Evolutionary conservation across 2,329 filamentous ascomycete species (phyloP).

Genomic region (Claviceps arundinis): DNA sequence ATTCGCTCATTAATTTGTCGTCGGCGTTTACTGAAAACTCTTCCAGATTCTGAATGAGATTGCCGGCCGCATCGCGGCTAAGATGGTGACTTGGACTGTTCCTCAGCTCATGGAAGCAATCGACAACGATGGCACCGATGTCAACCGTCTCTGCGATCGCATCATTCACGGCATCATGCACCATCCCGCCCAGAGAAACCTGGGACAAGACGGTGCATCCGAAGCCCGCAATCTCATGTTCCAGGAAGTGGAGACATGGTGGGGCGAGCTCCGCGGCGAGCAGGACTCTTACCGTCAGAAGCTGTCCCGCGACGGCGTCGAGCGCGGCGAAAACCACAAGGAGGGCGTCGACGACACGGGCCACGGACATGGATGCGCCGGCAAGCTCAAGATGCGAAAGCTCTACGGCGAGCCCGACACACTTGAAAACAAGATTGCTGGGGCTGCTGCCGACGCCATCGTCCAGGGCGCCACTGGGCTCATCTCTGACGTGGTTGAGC

Average conservation of each 20-base stretch:
- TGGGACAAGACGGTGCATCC: constrained; percentile 53
- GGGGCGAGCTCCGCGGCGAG: constrained; percentile 49
- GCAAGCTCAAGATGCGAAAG: constrained; percentile 69
- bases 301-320: constrained; percentile 66
- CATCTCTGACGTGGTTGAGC: constrained; percentile 31
- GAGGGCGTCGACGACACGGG: constrained; percentile 72
- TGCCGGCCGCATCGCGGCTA: constrained; percentile 68
- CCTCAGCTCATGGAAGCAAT: constrained; percentile 81
- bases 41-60: constrained; percentile 68
- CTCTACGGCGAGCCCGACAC: constrained; percentile 37
- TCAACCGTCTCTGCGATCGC: constrained; percentile 56
- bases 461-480: constrained; percentile 44
- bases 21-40: background rate
- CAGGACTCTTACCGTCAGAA: constrained; percentile 58
- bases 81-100: constrained; percentile 71
- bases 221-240: constrained; percentile 72
- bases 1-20: background rate
- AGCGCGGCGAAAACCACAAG: constrained; percentile 71
- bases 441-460: constrained; percentile 41
- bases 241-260: constrained; percentile 70
- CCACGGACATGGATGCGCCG: constrained; percentile 69
- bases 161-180: constrained; percentile 78
- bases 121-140: constrained; percentile 62
- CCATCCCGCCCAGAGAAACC: constrained; percentile 66
- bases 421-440: constrained; percentile 42